Base-by-base conservation (phyloP, 345 rosid species). In the Punica granatum region DNA sequence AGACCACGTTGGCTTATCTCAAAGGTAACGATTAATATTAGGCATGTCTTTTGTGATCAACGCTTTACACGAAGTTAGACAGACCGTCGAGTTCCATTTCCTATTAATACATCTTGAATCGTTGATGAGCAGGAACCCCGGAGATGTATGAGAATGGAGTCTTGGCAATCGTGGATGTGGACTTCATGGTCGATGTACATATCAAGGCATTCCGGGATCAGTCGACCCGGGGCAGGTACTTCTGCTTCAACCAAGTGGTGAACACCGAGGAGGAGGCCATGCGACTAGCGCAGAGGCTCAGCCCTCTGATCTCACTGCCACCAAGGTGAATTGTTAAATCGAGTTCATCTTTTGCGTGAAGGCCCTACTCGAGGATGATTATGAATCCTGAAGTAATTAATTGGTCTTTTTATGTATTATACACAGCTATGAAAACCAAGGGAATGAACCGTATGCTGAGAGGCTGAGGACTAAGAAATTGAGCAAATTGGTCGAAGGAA, bases 101-200 rank as follows among this genome's bases (percentile, higher is more conserved):
- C 6, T 49, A 10, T 13, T 7, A 7, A 49, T 5, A 49, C 6
- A 49, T 5, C 6, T 49, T 3, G 3, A 7, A 7, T 56, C 60
- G 7, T 43, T 4, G 21, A 10, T 12, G 3, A 71, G 70, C 70
- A 92, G 98, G 98, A 63, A 92, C 95, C 46, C 78, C 92, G 31
- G 76, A 92, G 30, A 92, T 92, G 98, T 90, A 82, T 33, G 89
- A 86, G 69, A 86, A 88, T 1, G 96, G 98, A 42, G 94, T 88
- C 19, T 69, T 88, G 16, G 98, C 94, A 0, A 73, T 49, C 35
- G 96, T 86, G 4, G 80, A 91, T 16, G 83, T 82, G 16, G 71
- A 59, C 16, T 92, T 92, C 69, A 68, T 92, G 6, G 96, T 81
- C 1, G 85, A 89, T 60, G 85, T 86, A 33, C 92, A 92, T 63